Percentiles rank a stretch among this genome's conserved stretches.
Conservation (phyloP, 2,329 filamentous ascomycete species). For the Knufia petricola region DNA sequence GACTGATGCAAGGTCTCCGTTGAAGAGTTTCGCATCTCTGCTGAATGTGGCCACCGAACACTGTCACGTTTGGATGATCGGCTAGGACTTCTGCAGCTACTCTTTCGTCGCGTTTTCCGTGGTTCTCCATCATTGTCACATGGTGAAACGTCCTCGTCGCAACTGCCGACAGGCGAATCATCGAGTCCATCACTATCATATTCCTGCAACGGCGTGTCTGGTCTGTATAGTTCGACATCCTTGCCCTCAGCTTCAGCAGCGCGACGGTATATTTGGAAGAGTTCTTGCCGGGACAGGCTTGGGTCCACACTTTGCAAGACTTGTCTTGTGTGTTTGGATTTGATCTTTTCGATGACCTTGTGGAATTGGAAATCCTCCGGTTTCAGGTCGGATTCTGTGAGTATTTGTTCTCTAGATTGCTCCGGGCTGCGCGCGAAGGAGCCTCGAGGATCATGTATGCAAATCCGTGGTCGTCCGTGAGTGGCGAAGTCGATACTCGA, state of each 20-base stretch:
- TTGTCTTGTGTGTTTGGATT: background rate
- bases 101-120: no score
- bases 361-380: background rate
- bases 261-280: background rate
- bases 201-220: background rate
- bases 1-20: background rate
- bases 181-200: background rate
- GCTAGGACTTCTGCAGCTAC: no score
- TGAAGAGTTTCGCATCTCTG: background rate
- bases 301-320: background rate
- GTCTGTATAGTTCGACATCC: background rate
- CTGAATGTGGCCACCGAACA: background rate
- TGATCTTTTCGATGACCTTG: conserved; percentile 3
- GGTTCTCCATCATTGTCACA: background rate
- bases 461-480: background rate
- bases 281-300: background rate
- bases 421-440: background rate
- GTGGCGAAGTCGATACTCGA: background rate
- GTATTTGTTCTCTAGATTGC: background rate
- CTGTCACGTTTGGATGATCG: background rate
- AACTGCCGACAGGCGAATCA: background rate
- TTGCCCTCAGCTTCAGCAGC: background rate
- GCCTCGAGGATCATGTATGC: background rate
- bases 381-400: background rate
- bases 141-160: background rate